phyloP scores from a whole-genome alignment of 2,329 filamentous ascomycete species.

The Claviceps lovelessii region DNA sequence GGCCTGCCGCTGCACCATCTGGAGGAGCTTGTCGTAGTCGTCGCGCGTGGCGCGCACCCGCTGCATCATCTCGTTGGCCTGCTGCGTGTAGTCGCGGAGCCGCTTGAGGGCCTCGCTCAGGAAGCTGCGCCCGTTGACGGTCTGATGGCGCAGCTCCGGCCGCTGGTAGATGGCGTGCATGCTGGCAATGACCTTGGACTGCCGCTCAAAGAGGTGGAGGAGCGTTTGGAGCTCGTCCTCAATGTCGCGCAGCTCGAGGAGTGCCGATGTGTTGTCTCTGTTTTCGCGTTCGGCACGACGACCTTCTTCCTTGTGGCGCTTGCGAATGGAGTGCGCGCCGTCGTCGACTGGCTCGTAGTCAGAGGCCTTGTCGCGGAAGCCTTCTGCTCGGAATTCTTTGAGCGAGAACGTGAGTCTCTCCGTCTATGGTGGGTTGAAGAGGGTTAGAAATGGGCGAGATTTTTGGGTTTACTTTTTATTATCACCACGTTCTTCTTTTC shows the following conservation, averaged over 20 bases:
- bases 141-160: slow-evolving; percentile 25
- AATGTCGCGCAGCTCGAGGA: slow-evolving; percentile 49
- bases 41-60: slow-evolving; percentile 43
- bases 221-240: slow-evolving; percentile 49
- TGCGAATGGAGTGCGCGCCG: slow-evolving; percentile 25
- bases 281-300: slow-evolving; percentile 41
- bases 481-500: too few relatives aligned
- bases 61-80: slow-evolving; percentile 41
- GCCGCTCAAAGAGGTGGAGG: slow-evolving; percentile 41
- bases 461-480: too few relatives aligned
- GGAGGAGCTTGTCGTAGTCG: slow-evolving; percentile 50
- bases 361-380: slow-evolving; percentile 32
- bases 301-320: slow-evolving; percentile 25
- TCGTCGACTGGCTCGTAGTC: slow-evolving; percentile 27
- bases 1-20: slow-evolving; percentile 52
- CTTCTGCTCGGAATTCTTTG: slow-evolving; percentile 45
- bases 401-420: slow-evolving; percentile 49
- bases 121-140: slow-evolving; percentile 34
- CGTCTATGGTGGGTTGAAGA: slow-evolving; percentile 24
- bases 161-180: slow-evolving; percentile 32
- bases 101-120: slow-evolving; percentile 37
- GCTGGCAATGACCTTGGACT: slow-evolving; percentile 33
- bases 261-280: slow-evolving; percentile 46
- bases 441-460: too few relatives aligned
- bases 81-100: slow-evolving; percentile 39